phyloP scores from a whole-genome alignment of 2,329 filamentous ascomycete genomes.

The Aspergillus ustus region DNA sequence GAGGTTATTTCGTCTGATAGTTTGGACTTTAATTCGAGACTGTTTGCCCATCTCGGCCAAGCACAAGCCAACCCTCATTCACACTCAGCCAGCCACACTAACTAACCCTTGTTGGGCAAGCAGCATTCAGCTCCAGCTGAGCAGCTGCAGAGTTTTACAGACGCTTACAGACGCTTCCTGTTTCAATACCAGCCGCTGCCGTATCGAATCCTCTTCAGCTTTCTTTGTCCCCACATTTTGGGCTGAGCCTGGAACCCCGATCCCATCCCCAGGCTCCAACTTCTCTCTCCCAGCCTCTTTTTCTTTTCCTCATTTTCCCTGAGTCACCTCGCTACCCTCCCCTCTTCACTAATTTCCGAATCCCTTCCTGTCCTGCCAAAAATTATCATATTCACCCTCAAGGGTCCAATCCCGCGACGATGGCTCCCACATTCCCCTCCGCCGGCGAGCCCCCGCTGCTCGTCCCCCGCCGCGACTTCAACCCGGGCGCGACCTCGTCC shows the following conservation, averaged over 20 bases:
- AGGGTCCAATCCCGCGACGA: neutral
- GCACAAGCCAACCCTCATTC: too few relatives aligned
- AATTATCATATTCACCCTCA: neutral
- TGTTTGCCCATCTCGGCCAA: too few relatives aligned
- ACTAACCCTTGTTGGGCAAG: too few relatives aligned
- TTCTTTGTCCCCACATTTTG: neutral
- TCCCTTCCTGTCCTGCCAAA: neutral
- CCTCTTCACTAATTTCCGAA: neutral
- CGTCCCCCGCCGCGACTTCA: conserved; percentile 6
- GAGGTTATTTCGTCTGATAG: too few relatives aligned
- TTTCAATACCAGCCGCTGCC: neutral
- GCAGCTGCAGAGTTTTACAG: too few relatives aligned
- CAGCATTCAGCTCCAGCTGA: too few relatives aligned
- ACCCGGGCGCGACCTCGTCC: conserved; percentile 4
- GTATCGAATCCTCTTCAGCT: neutral
- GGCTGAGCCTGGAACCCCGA: too few relatives aligned
- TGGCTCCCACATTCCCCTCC: neutral
- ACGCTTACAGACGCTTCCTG: too few relatives aligned
- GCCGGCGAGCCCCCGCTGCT: neutral
- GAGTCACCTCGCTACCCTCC: neutral
- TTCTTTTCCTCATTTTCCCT: neutral
- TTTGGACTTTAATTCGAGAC: too few relatives aligned
- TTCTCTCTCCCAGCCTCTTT: neutral
- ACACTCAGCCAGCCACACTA: too few relatives aligned
- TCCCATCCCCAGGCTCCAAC: neutral